Evolutionary conservation across 108 stramenopile genomes (phyloP).

Genomic region (Cyclotella atomus): DNA sequence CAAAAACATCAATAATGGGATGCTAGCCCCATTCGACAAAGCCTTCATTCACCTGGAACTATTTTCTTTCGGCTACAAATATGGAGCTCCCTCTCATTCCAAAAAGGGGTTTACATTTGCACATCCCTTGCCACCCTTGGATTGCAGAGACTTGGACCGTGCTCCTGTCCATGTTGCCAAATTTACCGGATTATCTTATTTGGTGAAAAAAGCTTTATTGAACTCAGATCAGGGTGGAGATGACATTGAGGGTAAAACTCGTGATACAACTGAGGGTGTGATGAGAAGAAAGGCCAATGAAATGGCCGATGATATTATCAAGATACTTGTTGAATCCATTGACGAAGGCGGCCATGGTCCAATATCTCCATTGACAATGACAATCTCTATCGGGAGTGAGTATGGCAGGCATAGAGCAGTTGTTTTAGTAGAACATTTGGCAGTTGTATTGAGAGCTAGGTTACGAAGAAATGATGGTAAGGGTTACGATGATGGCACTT

Average conservation of each 20-base stretch:
- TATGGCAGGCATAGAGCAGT: conserved; percentile 82
- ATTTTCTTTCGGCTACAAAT: conserved; percentile 75
- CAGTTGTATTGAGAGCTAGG: conserved; percentile 40
- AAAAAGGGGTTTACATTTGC: conserved; percentile 62
- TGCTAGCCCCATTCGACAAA: conserved; percentile 65
- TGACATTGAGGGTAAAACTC: not conserved
- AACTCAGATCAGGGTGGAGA: conserved; percentile 17
- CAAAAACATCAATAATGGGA: conserved; percentile 24
- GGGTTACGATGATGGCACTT: conserved; percentile 17
- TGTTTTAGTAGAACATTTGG: conserved; percentile 58
- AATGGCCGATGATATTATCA: conserved; percentile 55
- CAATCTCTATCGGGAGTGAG: conserved; percentile 70
- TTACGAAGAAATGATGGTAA: conserved; percentile 50
- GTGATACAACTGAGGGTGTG: conserved; percentile 27
- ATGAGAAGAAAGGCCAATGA: conserved; percentile 46
- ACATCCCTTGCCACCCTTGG: conserved; percentile 66
- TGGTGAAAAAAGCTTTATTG: conserved; percentile 68
- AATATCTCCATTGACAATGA: conserved; percentile 73
- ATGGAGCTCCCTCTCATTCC: conserved; percentile 68
- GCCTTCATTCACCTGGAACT: conserved; percentile 82
- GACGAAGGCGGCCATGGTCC: conserved; percentile 77
- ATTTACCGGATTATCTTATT: conserved; percentile 70
- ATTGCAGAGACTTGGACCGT: conserved; percentile 63
- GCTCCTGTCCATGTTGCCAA: conserved; percentile 62
- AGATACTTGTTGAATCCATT: conserved; percentile 61